A percentile compares a stretch with the other conserved stretches of the same genome.
phyloP scores from a whole-genome alignment of 2,329 filamentous ascomycete genomes.

The Penicillium sp. region DNA sequence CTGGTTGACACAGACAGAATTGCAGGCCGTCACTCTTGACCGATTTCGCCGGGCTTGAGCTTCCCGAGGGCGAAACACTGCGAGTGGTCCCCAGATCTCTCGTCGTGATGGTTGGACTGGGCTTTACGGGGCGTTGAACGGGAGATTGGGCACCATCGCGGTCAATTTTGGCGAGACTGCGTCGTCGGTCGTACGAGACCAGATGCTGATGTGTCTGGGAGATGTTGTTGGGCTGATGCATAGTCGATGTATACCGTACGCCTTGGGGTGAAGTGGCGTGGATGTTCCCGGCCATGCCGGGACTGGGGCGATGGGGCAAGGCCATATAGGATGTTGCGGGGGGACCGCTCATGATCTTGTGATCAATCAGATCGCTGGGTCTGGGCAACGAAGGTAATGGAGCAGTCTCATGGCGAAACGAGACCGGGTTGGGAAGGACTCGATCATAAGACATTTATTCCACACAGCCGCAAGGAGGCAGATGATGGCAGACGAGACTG shows the following conservation, averaged over 20 bases:
- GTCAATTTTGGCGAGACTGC: conserved; percentile 1
- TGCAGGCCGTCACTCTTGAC: conserved; percentile 42
- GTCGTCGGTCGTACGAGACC: conserved; percentile 20
- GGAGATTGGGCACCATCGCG: not conserved
- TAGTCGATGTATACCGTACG: conserved; percentile 15
- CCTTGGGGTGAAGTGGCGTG: conserved; percentile 2
- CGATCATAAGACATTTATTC: conserved; percentile 45
- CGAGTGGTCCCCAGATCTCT: conserved; percentile 24
- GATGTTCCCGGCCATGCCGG: not conserved
- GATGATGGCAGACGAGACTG: no score
- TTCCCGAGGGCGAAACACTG: conserved; percentile 26
- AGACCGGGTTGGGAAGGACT: conserved; percentile 41
- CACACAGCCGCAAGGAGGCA: conserved; percentile 4
- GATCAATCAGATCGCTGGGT: conserved; percentile 35
- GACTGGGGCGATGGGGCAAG: conserved; percentile 13
- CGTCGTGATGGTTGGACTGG: conserved; percentile 12
- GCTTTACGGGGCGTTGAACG: conserved; percentile 8
- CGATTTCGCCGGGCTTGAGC: conserved; percentile 30
- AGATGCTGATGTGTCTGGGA: conserved; percentile 23
- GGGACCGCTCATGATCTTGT: conserved; percentile 38
- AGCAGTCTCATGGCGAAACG: conserved; percentile 37
- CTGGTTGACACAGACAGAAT: conserved; percentile 64
- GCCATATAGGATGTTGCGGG: conserved; percentile 15
- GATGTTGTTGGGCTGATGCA: conserved; percentile 9
- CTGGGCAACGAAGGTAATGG: conserved; percentile 26